Conservation (phyloP, 1,139 yeast species). For the Nakaseomyces nivariensis region DNA sequence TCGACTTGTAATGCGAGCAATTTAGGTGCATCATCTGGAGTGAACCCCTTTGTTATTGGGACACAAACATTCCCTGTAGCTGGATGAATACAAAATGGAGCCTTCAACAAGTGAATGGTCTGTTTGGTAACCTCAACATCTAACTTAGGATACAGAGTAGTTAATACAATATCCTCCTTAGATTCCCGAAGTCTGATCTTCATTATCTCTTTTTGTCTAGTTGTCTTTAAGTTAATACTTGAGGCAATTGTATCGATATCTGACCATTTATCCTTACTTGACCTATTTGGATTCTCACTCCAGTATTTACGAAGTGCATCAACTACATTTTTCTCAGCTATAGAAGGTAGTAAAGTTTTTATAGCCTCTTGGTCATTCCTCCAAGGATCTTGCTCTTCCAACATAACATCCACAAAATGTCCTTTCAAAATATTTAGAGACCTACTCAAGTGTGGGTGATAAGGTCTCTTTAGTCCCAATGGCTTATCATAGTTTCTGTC, state of each 20-base stretch:
- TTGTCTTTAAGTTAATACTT: constrained; percentile 35
- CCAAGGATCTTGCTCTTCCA: constrained; percentile 88
- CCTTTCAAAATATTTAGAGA: constrained; percentile 59
- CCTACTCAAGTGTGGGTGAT: constrained; percentile 79
- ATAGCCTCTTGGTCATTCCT: constrained; percentile 34
- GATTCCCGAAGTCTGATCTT: constrained; percentile 41
- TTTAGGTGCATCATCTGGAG: constrained; percentile 76
- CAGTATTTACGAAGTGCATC: constrained; percentile 49
- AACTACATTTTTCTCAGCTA: constrained; percentile 52
- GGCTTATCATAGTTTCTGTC: constrained; percentile 37
- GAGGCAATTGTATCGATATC: constrained; percentile 53
- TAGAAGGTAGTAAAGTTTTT: constrained; percentile 48
- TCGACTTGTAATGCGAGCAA: constrained; percentile 45
- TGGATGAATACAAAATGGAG: constrained; percentile 98
- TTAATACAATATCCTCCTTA: constrained; percentile 74
- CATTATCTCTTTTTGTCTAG: constrained; percentile 31
- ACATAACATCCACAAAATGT: constrained; percentile 53
- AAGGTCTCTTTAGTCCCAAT: constrained; percentile 59
- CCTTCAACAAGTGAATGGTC: constrained; percentile 81
- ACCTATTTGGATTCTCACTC: constrained; percentile 37
- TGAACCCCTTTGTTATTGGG: constrained; percentile 61
- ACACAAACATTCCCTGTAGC: constrained; percentile 97
- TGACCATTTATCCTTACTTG: constrained; percentile 63
- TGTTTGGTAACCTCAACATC: constrained; percentile 91
- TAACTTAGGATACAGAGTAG: constrained; percentile 78